A percentile compares a stretch with the other conserved stretches of the same genome.
Conservation (phyloP, 2,329 filamentous ascomycete species). For the Fusarium hainanense region DNA sequence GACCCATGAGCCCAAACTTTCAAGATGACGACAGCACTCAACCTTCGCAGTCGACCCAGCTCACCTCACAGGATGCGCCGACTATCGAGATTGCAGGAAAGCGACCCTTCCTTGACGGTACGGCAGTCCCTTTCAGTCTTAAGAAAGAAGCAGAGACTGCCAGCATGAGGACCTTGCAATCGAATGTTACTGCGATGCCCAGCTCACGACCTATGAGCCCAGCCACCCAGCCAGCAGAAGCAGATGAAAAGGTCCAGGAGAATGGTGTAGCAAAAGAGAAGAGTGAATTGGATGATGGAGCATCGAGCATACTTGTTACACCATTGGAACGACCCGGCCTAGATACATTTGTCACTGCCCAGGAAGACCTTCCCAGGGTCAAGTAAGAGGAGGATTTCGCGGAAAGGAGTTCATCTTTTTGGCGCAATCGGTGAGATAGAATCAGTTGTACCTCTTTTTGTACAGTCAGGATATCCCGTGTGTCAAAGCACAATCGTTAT, state of each 20-base stretch:
- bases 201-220: constrained; percentile 51
- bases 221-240: constrained; percentile 1
- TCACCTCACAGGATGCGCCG: constrained; percentile 46
- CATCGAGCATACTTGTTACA: neutral
- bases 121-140: constrained; percentile 79
- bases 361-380: constrained; percentile 54
- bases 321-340: constrained; percentile 53
- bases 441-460: constrained; percentile 27
- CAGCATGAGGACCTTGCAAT: constrained; percentile 75
- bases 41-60: constrained; percentile 30
- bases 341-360: constrained; percentile 68
- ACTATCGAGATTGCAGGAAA: constrained; percentile 67
- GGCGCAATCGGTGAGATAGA: constrained; percentile 30
- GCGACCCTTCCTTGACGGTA: constrained; percentile 73
- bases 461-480: constrained; percentile 29
- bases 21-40: constrained; percentile 25
- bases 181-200: constrained; percentile 49
- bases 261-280: neutral
- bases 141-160: constrained; percentile 73
- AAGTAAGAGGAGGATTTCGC: constrained; percentile 35
- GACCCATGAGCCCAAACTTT: constrained; percentile 48
- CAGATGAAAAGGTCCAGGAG: neutral
- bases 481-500: constrained; percentile 27
- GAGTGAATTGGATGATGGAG: constrained; percentile 11
- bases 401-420: constrained; percentile 2